Evolutionary conservation across 352 stramenopile genomes (phyloP), one percentile per base, ranked within the genome.

Genomic region (Globisporangium middletonii): DNA sequence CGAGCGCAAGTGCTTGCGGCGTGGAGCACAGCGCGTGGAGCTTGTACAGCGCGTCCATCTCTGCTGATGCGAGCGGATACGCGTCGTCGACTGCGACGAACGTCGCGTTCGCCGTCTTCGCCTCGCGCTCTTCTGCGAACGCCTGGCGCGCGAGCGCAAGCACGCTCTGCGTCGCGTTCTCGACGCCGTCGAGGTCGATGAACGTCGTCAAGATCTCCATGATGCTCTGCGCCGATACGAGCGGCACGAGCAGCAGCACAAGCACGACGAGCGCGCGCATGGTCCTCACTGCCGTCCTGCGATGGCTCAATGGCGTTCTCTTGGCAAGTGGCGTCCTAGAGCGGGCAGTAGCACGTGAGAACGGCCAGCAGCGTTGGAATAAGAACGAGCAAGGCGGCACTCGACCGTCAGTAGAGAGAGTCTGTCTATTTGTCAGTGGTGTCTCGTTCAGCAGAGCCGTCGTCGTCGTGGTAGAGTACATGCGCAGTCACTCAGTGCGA

Each of bases 21-120:
- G 75, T 84, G 11, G 59, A 60, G 53, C 82, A 92, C 30, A 73
- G 66, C 11, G 57, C 59, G 48, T 82, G 73, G 46, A 89, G 56
- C 42, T 79, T 54, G 13, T 83, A 54, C 23, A 92, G 59, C 37
- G 67, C 56, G 1, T 69, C 41, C 53, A 89, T 57, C 56, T 88
- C 76, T 0, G 55, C 54, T 4, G 53, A 18, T 26, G 73, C 70
- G 18, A 91, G 59, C 1, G 76, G 77, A 62, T 86, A 89, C 13
- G 70, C 67, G 35, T 70, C 58, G 55, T 91, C 80, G 18, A 88
- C 70, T 2, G 55, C 42, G n/a, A 62, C 52, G 15, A 53, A 33
- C 9, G 38, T 47, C 54, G 26, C 49, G 38, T 57, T 60, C 47
- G 53, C 37, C 6, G 56, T n/a, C 28, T 46, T 41, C 18, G 46